Evolutionary conservation across 768 basidiomycete genomes (phyloP).

Genomic region (Boletus coccyginus): DNA sequence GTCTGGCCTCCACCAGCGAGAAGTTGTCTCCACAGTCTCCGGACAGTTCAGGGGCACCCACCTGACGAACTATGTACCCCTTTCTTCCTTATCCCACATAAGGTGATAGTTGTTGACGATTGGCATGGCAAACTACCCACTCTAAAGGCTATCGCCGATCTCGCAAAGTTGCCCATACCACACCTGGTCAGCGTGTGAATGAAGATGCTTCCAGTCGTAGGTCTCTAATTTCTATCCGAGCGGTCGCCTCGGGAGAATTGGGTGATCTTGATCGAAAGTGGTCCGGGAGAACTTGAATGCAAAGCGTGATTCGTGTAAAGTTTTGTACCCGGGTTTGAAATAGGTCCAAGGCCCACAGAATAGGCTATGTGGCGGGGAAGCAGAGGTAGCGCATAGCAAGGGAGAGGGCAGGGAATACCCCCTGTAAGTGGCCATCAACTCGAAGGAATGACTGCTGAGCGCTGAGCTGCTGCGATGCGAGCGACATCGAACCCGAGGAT

Average conservation of each 20-base stretch:
- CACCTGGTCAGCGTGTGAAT: slow-evolving; percentile 1
- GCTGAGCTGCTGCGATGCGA: not conserved
- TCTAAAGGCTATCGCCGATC: not conserved
- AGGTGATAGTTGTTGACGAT: not conserved
- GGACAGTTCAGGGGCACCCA: slow-evolving; percentile 1
- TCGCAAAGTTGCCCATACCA: slow-evolving; percentile 10
- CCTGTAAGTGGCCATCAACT: slow-evolving; percentile 5
- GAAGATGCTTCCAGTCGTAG: slow-evolving; percentile 10
- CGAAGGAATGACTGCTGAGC: not conserved
- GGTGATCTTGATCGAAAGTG: slow-evolving; percentile 4
- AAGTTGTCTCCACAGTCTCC: slow-evolving; percentile 1
- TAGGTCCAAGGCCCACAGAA: slow-evolving; percentile 2
- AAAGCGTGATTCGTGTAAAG: slow-evolving; percentile 3
- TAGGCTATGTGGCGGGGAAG: not conserved
- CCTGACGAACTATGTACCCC: not conserved
- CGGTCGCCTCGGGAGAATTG: slow-evolving; percentile 1
- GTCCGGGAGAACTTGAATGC: not conserved
- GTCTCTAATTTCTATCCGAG: not conserved
- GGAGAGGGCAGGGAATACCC: not conserved
- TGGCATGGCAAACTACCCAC: not conserved
- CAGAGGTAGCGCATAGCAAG: not conserved
- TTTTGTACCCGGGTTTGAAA: slow-evolving; percentile 1
- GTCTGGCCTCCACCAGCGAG: not conserved
- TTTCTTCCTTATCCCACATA: not conserved
- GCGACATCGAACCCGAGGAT: not conserved